Evolutionary conservation across 768 basidiomycete genomes (phyloP).

Genomic region (Russula virescens): DNA sequence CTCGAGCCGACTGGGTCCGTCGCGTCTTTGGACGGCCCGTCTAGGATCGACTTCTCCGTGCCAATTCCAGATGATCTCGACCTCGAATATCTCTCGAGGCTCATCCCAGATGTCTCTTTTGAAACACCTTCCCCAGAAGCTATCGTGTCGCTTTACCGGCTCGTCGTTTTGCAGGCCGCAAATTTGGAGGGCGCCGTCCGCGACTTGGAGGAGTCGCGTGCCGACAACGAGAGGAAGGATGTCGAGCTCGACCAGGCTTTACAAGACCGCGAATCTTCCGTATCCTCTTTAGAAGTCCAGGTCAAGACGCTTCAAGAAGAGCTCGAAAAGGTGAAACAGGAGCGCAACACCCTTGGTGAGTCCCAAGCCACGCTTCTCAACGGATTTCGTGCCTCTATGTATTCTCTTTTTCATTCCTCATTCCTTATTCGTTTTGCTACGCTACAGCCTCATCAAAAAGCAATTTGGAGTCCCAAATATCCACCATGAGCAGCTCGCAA

Average conservation of each 20-base stretch:
- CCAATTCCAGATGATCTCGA: conserved; percentile 65
- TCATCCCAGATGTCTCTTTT: conserved; percentile 59
- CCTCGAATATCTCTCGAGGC: conserved; percentile 47
- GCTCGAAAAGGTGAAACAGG: conserved; percentile 47
- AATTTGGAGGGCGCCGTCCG: conserved; percentile 51
- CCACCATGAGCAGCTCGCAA: conserved; percentile 51
- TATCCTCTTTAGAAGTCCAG: conserved; percentile 50
- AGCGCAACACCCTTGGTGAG: conserved; percentile 64
- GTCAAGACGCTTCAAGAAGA: conserved; percentile 52
- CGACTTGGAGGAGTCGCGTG: conserved; percentile 66
- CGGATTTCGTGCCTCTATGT: conserved; percentile 17
- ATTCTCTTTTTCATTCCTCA: conserved; percentile 22
- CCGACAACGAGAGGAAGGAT: conserved; percentile 64
- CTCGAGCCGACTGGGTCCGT: conserved; percentile 31
- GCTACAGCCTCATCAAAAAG: conserved; percentile 45
- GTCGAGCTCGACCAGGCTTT: conserved; percentile 81
- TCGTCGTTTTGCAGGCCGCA: conserved; percentile 50
- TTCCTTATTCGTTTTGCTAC: background rate
- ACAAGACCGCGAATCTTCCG: conserved; percentile 64
- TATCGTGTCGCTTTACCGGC: conserved; percentile 56
- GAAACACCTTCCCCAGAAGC: conserved; percentile 52
- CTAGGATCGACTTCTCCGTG: conserved; percentile 37
- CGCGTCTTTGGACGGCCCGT: conserved; percentile 32
- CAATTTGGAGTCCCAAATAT: conserved; percentile 50
- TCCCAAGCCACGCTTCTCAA: conserved; percentile 17